phyloP scores from a whole-genome alignment of 1,284 basidiomycete species.

The Pyrrhoderma lamaoense region DNA sequence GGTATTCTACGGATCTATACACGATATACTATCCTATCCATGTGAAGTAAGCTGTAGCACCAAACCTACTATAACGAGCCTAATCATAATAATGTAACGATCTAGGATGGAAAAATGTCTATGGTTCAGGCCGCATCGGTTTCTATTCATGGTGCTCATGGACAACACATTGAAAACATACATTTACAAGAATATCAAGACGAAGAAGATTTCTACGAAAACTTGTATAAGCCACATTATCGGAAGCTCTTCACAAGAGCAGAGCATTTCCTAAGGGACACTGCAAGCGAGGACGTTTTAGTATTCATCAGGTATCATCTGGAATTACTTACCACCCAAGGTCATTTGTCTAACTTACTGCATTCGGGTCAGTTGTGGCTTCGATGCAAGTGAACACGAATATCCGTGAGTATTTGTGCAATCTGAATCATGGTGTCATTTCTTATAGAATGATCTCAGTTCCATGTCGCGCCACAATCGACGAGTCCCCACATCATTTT shows the following conservation, averaged over 20 bases:
- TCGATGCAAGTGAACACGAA: constrained; percentile 93
- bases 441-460: not conserved
- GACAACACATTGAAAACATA: constrained; percentile 88
- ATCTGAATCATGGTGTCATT: not conserved
- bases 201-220: constrained; percentile 71
- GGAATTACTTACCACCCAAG: not conserved
- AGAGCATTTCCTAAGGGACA: constrained; percentile 61
- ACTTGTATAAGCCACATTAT: constrained; percentile 68
- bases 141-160: constrained; percentile 75
- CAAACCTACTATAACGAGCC: not conserved
- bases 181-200: constrained; percentile 76
- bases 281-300: constrained; percentile 67
- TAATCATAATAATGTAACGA: not conserved
- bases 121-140: constrained; percentile 82
- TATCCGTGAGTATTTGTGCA: constrained; percentile 33
- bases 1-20: constrained; percentile 83
- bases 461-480: constrained; percentile 91
- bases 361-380: constrained; percentile 56
- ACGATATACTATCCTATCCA: constrained; percentile 88
- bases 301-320: constrained; percentile 87
- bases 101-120: constrained; percentile 75
- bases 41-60: constrained; percentile 61
- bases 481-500: constrained; percentile 87
- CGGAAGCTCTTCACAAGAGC: constrained; percentile 67
- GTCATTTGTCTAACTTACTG: constrained; percentile 1